phyloP scores from a whole-genome alignment of 495 filamentous ascomycete genomes.

The Xylaria intraflava region DNA sequence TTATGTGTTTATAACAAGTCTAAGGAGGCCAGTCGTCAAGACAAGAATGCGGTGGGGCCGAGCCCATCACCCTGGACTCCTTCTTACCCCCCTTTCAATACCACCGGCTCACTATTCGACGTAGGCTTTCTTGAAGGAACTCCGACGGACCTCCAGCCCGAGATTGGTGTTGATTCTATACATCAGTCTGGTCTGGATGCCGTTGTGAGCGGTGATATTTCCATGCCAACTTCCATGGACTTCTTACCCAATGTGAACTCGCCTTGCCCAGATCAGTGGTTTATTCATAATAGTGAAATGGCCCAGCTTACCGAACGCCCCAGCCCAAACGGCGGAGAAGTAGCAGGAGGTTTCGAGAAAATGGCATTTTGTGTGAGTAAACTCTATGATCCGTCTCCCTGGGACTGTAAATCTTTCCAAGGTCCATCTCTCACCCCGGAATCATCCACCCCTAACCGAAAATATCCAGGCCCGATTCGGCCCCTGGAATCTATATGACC shows the following conservation, averaged over 20 bases:
- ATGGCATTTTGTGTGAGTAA: constrained; percentile 17
- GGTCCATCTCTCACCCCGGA: too few species aligned
- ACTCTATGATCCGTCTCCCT: neutral
- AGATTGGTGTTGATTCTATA: neutral
- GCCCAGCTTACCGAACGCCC: neutral
- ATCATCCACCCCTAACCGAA: neutral
- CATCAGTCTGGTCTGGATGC: neutral
- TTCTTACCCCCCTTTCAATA: neutral
- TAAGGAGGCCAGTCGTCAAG: neutral
- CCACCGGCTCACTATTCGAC: constrained; percentile 5
- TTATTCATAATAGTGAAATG: neutral
- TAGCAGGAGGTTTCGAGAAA: constrained; percentile 3
- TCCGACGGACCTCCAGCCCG: neutral
- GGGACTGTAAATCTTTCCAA: neutral
- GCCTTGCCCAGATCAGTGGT: constrained; percentile 1
- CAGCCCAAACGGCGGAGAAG: constrained; percentile 13
- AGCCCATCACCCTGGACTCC: neutral
- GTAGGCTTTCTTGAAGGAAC: constrained; percentile 3
- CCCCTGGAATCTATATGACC: constrained; percentile 23
- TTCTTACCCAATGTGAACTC: neutral
- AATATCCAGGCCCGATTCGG: constrained; percentile 13
- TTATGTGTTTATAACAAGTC: constrained; percentile 20
- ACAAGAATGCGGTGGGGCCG: constrained; percentile 1
- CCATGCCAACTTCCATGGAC: neutral
- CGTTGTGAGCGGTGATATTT: neutral